Base-by-base conservation (phyloP, 768 basidiomycete species). In the Tulasnella sp. region DNA sequence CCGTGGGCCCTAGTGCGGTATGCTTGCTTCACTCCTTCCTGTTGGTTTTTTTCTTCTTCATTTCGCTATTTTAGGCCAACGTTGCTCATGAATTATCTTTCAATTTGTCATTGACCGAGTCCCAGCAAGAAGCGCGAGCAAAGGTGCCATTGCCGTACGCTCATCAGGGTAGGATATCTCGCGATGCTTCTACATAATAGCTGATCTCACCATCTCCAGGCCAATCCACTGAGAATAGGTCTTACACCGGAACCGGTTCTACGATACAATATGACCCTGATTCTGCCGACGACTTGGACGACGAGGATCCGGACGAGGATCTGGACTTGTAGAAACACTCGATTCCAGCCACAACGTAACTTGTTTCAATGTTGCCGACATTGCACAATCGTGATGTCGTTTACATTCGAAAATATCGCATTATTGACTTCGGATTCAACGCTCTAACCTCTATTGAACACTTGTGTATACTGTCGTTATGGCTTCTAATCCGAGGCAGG, bases 301-400 rank as follows among this genome's bases (percentile, higher is more conserved):
- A 93, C 55, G 92, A 94, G 55, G 92, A 96, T 72, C 92, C 92
- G 23, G 92, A 96, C 63, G 92, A 93, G 66, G 91, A 94, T 69
- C 72, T 94, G 59, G 87, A 94, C 64, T 85, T 91, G 58, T 91
- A n/a, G n/a, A n/a, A n/a, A n/a, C n/a, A n/a, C n/a, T n/a, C n/a
- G n/a, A n/a, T n/a, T n/a, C n/a, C n/a, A n/a, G n/a, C n/a, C n/a
- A n/a, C n/a, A n/a, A n/a, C n/a, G n/a, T n/a, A n/a, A n/a, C n/a
- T n/a, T n/a, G n/a, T n/a, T n/a, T n/a, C n/a, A n/a, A n/a, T n/a
- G n/a, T n/a, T n/a, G n/a, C n/a, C n/a, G n/a, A n/a, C n/a, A n/a
- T n/a, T n/a, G n/a, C n/a, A n/a, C n/a, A n/a, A n/a, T n/a, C n/a
- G n/a, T n/a, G n/a, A n/a, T n/a, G n/a, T n/a, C n/a, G n/a, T n/a